Percentiles rank a stretch among this genome's conserved stretches.
phyloP scores from a whole-genome alignment of 495 filamentous ascomycete species.

The Hypoxylon perforatum region DNA sequence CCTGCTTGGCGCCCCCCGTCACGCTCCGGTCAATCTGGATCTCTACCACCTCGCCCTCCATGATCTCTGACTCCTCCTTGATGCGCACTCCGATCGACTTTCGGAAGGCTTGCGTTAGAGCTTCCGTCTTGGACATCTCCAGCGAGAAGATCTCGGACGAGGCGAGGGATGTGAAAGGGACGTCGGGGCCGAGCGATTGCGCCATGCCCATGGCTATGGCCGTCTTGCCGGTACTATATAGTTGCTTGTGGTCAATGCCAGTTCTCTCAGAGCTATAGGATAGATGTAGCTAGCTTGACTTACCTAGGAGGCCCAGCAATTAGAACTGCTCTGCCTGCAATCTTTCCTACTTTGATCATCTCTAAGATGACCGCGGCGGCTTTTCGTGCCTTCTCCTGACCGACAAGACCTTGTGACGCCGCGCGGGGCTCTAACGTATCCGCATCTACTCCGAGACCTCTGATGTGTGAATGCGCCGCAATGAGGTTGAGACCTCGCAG shows the following conservation, averaged over 20 bases:
- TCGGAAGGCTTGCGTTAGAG: slow-evolving; percentile 95
- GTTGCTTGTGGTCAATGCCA: slow-evolving; percentile 1
- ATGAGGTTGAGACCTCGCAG: slow-evolving; percentile 95
- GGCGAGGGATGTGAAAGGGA: slow-evolving; percentile 95
- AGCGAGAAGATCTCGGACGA: slow-evolving; percentile 97
- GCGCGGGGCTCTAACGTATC: slow-evolving; percentile 88
- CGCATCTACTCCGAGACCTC: slow-evolving; percentile 90
- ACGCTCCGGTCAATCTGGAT: slow-evolving; percentile 98
- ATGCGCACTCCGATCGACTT: slow-evolving; percentile 97
- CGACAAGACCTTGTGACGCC: slow-evolving; percentile 95
- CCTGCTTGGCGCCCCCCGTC: slow-evolving; percentile 95
- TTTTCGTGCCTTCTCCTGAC: slow-evolving; percentile 95
- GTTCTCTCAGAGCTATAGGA: not conserved
- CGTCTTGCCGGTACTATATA: slow-evolving; percentile 87
- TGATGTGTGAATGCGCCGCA: slow-evolving; percentile 97
- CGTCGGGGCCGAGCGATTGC: slow-evolving; percentile 90
- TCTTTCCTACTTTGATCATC: slow-evolving; percentile 99
- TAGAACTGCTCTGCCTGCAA: slow-evolving; percentile 92
- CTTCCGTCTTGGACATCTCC: slow-evolving; percentile 99
- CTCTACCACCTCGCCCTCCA: slow-evolving; percentile 98
- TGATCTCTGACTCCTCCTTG: slow-evolving; percentile 98
- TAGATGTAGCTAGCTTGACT: slow-evolving; percentile 13
- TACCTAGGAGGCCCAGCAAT: slow-evolving; percentile 93
- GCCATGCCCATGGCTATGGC: slow-evolving; percentile 99
- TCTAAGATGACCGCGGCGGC: slow-evolving; percentile 94